Conservation (phyloP, 371 early-diverging fungal species). For the Homolaphlyctis polyrhiza region DNA sequence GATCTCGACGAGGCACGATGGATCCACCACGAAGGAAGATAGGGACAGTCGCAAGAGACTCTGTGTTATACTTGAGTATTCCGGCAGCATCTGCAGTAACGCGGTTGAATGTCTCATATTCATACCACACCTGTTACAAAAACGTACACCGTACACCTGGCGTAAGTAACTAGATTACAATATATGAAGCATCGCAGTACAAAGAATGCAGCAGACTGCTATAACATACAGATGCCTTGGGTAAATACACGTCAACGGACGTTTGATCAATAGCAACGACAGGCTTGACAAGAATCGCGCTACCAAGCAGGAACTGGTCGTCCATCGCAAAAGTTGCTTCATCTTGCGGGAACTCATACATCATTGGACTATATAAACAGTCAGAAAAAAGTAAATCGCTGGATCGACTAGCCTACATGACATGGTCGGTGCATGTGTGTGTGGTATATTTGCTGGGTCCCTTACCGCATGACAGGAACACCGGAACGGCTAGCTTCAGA, state of each 20-base stretch:
- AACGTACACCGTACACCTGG: no score
- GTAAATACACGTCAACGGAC: constrained; percentile 62
- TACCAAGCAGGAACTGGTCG: constrained; percentile 81
- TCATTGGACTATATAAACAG: constrained; percentile 58
- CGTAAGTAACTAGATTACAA: no score
- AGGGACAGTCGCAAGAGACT: constrained; percentile 73
- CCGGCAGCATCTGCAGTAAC: constrained; percentile 33
- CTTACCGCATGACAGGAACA: constrained; percentile 65
- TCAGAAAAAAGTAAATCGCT: neutral
- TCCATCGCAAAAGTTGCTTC: constrained; percentile 65
- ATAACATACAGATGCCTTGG: constrained; percentile 34
- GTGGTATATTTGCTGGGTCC: neutral
- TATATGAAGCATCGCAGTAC: no score
- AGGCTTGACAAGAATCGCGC: constrained; percentile 70
- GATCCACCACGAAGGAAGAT: constrained; percentile 82
- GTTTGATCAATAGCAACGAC: constrained; percentile 54
- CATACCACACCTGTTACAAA: constrained; percentile 63
- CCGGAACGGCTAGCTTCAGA: constrained; percentile 62
- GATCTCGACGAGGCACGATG: constrained; percentile 81
- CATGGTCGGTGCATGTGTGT: neutral
- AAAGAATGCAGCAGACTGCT: no score
- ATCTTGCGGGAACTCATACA: constrained; percentile 75
- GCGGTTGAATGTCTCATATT: constrained; percentile 51
- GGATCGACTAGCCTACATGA: neutral
- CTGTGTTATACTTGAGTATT: constrained; percentile 47